These are phyloP conservation scores for Acanthamoeba triangularis DNA, from an alignment of 208 protist species.

Conservation along the genomic window DNA sequence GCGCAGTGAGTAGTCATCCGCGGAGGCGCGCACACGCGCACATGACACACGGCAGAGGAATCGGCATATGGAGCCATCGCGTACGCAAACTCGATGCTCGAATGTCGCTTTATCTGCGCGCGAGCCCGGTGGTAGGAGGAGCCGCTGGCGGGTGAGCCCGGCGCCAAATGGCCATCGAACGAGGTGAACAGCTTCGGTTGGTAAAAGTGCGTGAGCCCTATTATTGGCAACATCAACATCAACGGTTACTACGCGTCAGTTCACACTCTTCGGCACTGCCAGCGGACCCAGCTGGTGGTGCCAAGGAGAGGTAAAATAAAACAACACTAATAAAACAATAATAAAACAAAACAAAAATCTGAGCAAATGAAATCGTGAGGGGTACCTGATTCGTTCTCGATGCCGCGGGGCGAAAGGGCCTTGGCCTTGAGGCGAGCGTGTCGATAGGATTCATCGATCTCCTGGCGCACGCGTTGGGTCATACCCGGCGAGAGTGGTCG, in stretches of 20 bases:
- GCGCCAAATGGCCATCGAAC: neutral
- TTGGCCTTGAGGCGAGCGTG: slow-evolving; percentile 38
- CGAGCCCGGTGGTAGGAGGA: neutral
- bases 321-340: neutral
- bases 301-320: neutral
- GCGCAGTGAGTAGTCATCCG: too few species aligned
- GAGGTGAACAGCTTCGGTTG: neutral
- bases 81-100: neutral
- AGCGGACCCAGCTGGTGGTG: too few species aligned
- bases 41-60: too few species aligned
- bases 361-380: neutral
- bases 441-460: slow-evolving; percentile 18
- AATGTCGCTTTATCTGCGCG: neutral
- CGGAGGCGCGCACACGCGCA: too few species aligned
- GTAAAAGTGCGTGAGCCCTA: neutral
- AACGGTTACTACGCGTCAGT: too few species aligned
- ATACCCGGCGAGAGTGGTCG: neutral
- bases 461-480: neutral
- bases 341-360: neutral
- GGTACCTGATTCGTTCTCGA: neutral
- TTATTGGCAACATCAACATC: too few species aligned
- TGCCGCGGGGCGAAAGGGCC: neutral
- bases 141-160: neutral
- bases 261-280: too few species aligned
- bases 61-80: too few species aligned